phyloP scores from a whole-genome alignment of 202 grass and related monocot species.

The Saccharum hybrid region DNA sequence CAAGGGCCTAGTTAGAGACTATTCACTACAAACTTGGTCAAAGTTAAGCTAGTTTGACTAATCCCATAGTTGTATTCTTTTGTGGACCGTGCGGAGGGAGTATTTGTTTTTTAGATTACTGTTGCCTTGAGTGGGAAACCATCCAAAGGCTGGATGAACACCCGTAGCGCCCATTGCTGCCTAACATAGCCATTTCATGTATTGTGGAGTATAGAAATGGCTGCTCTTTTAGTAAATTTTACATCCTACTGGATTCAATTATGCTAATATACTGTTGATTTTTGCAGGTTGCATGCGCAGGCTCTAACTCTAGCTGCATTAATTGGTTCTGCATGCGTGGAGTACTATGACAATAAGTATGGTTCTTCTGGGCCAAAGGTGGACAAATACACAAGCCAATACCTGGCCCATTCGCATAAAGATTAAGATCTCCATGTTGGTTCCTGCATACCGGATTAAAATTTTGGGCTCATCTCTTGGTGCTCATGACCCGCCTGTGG shows the following conservation, averaged over 20 bases:
- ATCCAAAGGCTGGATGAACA: background rate
- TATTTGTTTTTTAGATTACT: background rate
- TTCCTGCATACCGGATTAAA: too few relatives aligned
- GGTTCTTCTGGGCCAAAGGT: too few relatives aligned
- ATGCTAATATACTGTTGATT: constrained; percentile 18
- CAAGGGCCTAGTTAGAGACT: background rate
- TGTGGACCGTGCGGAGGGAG: background rate
- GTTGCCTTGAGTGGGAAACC: background rate
- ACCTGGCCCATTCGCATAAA: too few relatives aligned
- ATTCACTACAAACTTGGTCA: background rate
- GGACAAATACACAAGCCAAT: too few relatives aligned
- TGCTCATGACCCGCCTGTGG: too few relatives aligned
- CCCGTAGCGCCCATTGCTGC: background rate
- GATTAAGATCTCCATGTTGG: too few relatives aligned
- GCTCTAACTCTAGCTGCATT: too few relatives aligned
- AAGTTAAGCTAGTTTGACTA: background rate
- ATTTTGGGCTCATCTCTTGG: too few relatives aligned
- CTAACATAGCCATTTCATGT: background rate
- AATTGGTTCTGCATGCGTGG: too few relatives aligned
- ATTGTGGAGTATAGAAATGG: background rate
- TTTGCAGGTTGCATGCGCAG: constrained; percentile 93
- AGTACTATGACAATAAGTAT: too few relatives aligned
- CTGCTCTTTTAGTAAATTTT: background rate
- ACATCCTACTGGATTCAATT: constrained; percentile 7
- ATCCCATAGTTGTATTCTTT: too few relatives aligned